Conservation (phyloP, 805 yeast species). For the Wickerhamomyces bovis region DNA sequence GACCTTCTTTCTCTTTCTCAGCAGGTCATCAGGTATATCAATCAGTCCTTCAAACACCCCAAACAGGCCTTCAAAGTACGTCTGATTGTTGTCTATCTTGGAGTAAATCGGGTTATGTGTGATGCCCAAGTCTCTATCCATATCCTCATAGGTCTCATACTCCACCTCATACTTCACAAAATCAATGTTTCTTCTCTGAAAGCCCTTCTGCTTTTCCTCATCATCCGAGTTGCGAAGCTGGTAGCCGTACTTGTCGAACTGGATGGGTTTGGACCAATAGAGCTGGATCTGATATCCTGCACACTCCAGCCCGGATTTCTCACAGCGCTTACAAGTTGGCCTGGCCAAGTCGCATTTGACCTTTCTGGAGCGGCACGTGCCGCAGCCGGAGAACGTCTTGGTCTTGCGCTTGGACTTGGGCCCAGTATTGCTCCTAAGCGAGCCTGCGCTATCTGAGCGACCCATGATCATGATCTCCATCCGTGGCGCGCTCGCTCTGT, state of each 20-base stretch:
- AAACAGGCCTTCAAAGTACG: conserved; percentile 68
- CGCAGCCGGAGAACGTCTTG: conserved; percentile 84
- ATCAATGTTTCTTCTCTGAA: conserved; percentile 65
- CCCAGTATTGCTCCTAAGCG: not conserved
- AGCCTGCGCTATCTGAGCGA: not conserved
- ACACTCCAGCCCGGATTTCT: conserved; percentile 59
- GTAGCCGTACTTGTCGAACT: conserved; percentile 41
- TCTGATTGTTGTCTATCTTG: conserved; percentile 35
- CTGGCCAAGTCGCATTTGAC: conserved; percentile 70
- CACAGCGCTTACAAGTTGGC: conserved; percentile 71
- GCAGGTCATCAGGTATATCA: conserved; percentile 14
- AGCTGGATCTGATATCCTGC: conserved; percentile 81
- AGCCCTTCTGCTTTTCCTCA: conserved; percentile 41
- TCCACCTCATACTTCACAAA: conserved; percentile 66
- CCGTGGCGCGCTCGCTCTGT: no score
- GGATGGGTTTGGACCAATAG: conserved; percentile 60
- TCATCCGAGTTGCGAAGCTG: conserved; percentile 23
- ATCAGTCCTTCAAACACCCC: conserved; percentile 62
- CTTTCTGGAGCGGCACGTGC: conserved; percentile 77
- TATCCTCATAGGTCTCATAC: conserved; percentile 73
- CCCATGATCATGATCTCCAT: not conserved
- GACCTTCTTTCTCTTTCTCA: conserved; percentile 22
- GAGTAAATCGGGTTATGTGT: conserved; percentile 45
- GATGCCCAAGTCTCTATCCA: conserved; percentile 62
- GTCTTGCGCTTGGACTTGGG: conserved; percentile 31